Conservation (phyloP, 2,329 filamentous ascomycete genomes). For the Xylariales sp. region DNA sequence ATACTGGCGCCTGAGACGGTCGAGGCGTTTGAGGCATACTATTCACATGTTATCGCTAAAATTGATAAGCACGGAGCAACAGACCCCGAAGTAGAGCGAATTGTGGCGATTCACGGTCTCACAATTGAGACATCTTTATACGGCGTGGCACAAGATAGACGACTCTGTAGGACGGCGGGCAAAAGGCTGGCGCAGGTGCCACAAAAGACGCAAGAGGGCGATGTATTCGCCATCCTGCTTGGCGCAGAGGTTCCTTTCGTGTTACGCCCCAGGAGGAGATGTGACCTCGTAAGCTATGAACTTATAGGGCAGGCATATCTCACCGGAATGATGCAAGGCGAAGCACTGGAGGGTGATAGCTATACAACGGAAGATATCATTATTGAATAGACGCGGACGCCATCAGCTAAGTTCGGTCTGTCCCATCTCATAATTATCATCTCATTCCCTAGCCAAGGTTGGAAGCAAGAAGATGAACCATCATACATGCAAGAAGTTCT, state of each 20-base stretch:
- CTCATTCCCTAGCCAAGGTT: too few species aligned
- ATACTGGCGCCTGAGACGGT: background rate
- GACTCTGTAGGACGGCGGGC: background rate
- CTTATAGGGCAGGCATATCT: background rate
- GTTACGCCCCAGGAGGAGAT: background rate
- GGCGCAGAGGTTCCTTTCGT: constrained; percentile 2
- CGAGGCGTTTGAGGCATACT: background rate
- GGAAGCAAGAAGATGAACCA: too few species aligned
- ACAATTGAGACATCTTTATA: background rate
- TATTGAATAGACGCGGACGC: background rate
- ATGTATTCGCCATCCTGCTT: background rate
- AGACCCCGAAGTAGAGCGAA: too few species aligned
- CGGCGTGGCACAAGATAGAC: background rate
- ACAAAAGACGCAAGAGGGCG: background rate
- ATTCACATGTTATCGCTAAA: background rate
- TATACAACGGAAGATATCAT: background rate
- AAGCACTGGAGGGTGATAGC: background rate
- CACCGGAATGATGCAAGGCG: background rate
- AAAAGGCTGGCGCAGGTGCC: background rate
- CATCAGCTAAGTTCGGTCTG: too few species aligned
- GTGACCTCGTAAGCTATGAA: background rate
- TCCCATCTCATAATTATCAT: too few species aligned
- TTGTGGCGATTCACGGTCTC: background rate
- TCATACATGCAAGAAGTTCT: too few species aligned
- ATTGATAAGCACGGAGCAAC: background rate